A percentile compares a stretch with the other conserved stretches of the same genome.
phyloP scores from a whole-genome alignment of 495 filamentous ascomycete genomes.

The Penicillium coffeae region DNA sequence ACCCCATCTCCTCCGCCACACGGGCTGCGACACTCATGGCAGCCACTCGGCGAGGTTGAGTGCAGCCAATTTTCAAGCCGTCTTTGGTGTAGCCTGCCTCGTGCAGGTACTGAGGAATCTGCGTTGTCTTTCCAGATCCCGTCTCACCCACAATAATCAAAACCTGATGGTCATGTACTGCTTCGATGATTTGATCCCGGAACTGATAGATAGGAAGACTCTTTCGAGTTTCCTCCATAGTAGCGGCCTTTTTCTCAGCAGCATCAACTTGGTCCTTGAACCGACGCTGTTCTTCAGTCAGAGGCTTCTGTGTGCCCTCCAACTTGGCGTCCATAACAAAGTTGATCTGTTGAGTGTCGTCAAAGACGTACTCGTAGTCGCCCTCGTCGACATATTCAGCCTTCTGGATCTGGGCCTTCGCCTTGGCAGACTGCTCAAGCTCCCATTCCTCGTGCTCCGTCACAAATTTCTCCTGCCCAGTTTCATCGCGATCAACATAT shows the following conservation, averaged over 20 bases:
- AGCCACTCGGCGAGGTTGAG: constrained; percentile 90
- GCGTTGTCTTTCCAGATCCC: constrained; percentile 19
- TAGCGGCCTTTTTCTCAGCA: constrained; percentile 77
- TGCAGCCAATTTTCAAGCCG: constrained; percentile 52
- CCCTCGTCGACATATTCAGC: constrained; percentile 75
- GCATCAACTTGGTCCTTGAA: constrained; percentile 77
- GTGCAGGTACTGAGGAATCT: constrained; percentile 84
- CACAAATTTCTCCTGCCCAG: constrained; percentile 82
- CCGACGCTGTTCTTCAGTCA: constrained; percentile 74
- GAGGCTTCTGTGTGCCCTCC: constrained; percentile 60
- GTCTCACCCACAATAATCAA: constrained; percentile 78
- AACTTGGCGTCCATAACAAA: constrained; percentile 75
- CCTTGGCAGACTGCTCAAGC: constrained; percentile 82
- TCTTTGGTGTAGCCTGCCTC: constrained; percentile 83
- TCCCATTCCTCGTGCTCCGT: constrained; percentile 98
- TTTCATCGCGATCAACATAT: constrained; percentile 84
- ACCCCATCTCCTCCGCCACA: constrained; percentile 92
- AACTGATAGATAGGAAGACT: constrained; percentile 88
- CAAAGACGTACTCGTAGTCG: constrained; percentile 92
- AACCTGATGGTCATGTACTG: constrained; percentile 74
- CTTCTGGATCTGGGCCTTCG: constrained; percentile 77
- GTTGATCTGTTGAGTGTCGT: constrained; percentile 81
- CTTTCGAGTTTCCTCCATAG: constrained; percentile 89
- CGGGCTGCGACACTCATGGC: constrained; percentile 94
- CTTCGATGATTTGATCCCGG: constrained; percentile 68